Evolutionary conservation across 2,329 filamentous ascomycete species (phyloP), one percentile per base, ranked within the genome.

Genomic region (Pseudocercospora vitis): DNA sequence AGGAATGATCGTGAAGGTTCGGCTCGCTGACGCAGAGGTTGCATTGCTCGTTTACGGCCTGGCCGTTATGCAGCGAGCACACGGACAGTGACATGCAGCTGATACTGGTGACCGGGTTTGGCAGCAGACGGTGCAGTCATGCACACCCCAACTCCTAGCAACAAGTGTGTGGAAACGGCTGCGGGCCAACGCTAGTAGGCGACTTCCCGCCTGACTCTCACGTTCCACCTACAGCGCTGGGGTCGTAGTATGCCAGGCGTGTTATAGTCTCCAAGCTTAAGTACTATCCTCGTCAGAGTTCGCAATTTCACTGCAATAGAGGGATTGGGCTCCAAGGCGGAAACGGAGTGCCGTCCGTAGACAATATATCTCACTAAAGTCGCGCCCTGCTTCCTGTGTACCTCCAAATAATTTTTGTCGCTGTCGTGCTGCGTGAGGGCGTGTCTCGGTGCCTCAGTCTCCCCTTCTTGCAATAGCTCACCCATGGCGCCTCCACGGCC

Each of bases 401-500:
- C 31, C 37, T 31, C 26, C 9, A 31, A n/a, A n/a, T n/a, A n/a
- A n/a, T n/a, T 16, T 45, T 26, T 31, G 24, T 26, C 29, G 24
- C 26, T 16, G 42, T 18, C 16, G 42, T 45, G 42, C n/a, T 45
- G 42, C 42, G 42, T 45, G 28, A 46, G 26, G 18, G 16, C 47
- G 33, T 16, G 11, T 21, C 12, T 19, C 31, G 42, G 32, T 28
- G 50, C 42, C 19, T 37, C 26, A 45, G 24, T 29, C 42, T 45
- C 18, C 29, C 23, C 32, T 32, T 23, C 23, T 37, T 42, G 47
- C 28, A 42, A 35, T 19, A 28, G 37, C 48, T 23, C 48, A 48
- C 49, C 35, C 12, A 68, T 66, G 65, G 65, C 66, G 47, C 68
- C 67, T 31, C 61, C 59, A 32, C 55, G 67, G 44, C 59, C 59